These are phyloP conservation scores for Boletus vermiculosoides DNA, from an alignment of 768 basidiomycete species.

Conservation along the genomic window DNA sequence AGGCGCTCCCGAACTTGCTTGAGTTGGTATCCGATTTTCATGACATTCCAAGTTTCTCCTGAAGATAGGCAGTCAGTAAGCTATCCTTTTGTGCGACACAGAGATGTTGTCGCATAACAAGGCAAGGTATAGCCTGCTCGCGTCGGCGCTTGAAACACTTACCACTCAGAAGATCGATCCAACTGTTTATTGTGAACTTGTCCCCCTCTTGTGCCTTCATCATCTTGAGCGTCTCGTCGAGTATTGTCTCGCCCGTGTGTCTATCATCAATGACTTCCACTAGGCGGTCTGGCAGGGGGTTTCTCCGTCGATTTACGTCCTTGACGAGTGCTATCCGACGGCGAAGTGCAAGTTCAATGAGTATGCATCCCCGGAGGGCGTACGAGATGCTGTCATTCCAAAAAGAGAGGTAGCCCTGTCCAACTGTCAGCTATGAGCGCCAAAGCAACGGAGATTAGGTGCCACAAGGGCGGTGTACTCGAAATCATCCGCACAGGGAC, in stretches of 20 bases:
- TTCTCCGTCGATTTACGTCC: slow-evolving; percentile 71
- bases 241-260: slow-evolving; percentile 92
- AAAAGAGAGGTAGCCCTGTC: slow-evolving; percentile 89
- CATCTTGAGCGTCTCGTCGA: slow-evolving; percentile 95
- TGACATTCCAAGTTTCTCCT: slow-evolving; percentile 99
- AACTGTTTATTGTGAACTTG: slow-evolving; percentile 72
- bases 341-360: slow-evolving; percentile 95
- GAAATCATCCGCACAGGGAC: slow-evolving; percentile 3
- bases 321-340: slow-evolving; percentile 88
- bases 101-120: not conserved
- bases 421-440: slow-evolving; percentile 11
- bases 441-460: not conserved
- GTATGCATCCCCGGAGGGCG: slow-evolving; percentile 95
- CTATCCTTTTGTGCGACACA: not conserved
- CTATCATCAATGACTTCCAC: slow-evolving; percentile 91
- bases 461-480: slow-evolving; percentile 23
- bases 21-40: slow-evolving; percentile 99
- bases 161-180: slow-evolving; percentile 97
- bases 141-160: not conserved
- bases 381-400: slow-evolving; percentile 99
- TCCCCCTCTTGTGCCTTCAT: slow-evolving; percentile 73
- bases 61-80: not conserved
- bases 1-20: slow-evolving; percentile 98
- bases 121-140: slow-evolving; percentile 1
- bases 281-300: slow-evolving; percentile 76